Evolutionary conservation across 2,329 filamentous ascomycete genomes (phyloP).

Genomic region (Aspergillus amoenus): DNA sequence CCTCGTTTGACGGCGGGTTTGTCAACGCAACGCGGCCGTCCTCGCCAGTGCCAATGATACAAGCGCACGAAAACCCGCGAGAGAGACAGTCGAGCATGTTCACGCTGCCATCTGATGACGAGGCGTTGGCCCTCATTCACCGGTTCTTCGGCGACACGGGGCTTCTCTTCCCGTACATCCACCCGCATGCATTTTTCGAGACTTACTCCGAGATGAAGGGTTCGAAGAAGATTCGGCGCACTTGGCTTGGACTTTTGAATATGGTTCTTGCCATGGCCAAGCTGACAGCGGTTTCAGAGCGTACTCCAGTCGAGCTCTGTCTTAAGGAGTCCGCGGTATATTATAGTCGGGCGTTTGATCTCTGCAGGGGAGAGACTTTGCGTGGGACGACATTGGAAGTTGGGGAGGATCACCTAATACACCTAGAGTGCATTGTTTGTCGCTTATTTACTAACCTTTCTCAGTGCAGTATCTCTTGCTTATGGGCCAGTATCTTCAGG

Average conservation of each 20-base stretch:
- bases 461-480: conserved; percentile 52
- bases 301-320: too few species aligned
- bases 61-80: too few species aligned
- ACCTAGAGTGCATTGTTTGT: too few species aligned
- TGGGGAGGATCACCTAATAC: too few species aligned
- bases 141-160: conserved; percentile 28
- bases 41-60: too few species aligned
- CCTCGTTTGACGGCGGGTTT: conserved; percentile 14
- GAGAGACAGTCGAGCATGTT: conserved; percentile 10
- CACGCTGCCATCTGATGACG: conserved; percentile 13
- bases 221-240: conserved; percentile 24
- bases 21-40: conserved; percentile 19
- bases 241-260: conserved; percentile 33
- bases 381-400: background rate
- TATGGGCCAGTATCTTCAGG: conserved; percentile 54
- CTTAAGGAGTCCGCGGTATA: conserved; percentile 2
- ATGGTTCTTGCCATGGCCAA: conserved; percentile 31
- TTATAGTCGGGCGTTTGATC: background rate
- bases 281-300: background rate
- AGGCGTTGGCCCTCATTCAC: conserved; percentile 18
- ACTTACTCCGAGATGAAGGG: conserved; percentile 23
- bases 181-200: conserved; percentile 21
- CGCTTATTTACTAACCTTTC: too few species aligned
- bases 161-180: conserved; percentile 24
- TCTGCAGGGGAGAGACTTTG: background rate